Conservation (phyloP, 805 yeast genomes). For the Jamesozyma hellenica region DNA sequence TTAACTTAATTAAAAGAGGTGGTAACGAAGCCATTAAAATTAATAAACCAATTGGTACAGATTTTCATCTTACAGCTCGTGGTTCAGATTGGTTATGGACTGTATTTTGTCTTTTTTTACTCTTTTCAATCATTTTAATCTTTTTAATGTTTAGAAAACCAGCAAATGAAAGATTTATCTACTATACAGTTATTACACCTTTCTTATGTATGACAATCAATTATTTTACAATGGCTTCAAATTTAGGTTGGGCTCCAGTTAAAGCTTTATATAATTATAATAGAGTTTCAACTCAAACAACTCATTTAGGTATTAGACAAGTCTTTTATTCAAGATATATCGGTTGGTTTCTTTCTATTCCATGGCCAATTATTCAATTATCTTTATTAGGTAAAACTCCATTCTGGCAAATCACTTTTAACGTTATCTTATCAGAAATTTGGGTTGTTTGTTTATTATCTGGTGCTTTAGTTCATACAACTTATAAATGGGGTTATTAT, state of each 20-base stretch:
- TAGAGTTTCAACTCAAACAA: conserved; percentile 22
- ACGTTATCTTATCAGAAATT: conserved; percentile 31
- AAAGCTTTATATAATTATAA: conserved; percentile 43
- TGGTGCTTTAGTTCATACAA: conserved; percentile 35
- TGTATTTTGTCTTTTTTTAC: conserved; percentile 39
- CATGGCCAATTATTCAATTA: conserved; percentile 36
- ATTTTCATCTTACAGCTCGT: conserved; percentile 45
- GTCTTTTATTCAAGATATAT: conserved; percentile 47
- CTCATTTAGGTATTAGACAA: conserved; percentile 37
- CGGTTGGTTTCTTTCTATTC: conserved; percentile 46
- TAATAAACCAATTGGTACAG: conserved; percentile 38
- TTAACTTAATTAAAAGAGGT: conserved; percentile 16
- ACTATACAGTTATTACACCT: conserved; percentile 35
- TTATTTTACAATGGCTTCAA: conserved; percentile 50
- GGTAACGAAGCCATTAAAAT: conserved; percentile 35
- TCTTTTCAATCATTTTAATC: conserved; percentile 27
- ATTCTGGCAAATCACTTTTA: conserved; percentile 19
- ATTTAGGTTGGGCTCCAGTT: conserved; percentile 46
- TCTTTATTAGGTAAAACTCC: conserved; percentile 21
- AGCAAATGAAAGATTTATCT: conserved; percentile 29
- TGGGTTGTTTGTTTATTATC: conserved; percentile 37
- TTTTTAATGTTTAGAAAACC: conserved; percentile 24
- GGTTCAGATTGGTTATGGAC: conserved; percentile 69
- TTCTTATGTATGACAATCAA: conserved; percentile 37
- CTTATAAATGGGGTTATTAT: conserved; percentile 45